Percentiles rank a stretch among this genome's conserved stretches.
phyloP scores from a whole-genome alignment of 169 alveolate genomes.

The Cryptosporidium muris region DNA sequence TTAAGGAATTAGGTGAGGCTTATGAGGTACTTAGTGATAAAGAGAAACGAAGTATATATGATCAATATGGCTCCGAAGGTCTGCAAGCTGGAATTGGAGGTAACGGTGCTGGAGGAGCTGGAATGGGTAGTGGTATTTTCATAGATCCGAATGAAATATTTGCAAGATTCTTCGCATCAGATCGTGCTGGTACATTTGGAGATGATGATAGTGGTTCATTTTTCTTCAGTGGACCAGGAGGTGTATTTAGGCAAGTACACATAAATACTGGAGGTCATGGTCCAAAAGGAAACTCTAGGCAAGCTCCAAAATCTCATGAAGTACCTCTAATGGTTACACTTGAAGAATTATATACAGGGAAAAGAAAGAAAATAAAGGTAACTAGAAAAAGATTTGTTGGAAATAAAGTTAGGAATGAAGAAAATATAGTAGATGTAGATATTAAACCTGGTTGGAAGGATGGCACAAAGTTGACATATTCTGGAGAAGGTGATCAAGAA shows the following conservation, averaged over 20 bases:
- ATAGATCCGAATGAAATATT: slow-evolving; percentile 85
- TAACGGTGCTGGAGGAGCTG: slow-evolving; percentile 39
- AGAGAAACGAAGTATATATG: slow-evolving; percentile 78
- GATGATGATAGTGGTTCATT: slow-evolving; percentile 78
- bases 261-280: slow-evolving; percentile 60
- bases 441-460: slow-evolving; percentile 88
- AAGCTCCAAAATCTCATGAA: slow-evolving; percentile 79
- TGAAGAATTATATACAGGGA: slow-evolving; percentile 82
- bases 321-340: slow-evolving; percentile 83
- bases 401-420: slow-evolving; percentile 81
- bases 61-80: slow-evolving; percentile 77
- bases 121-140: slow-evolving; percentile 77
- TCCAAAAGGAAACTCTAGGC: slow-evolving; percentile 18
- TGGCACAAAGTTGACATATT: slow-evolving; percentile 84
- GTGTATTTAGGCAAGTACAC: slow-evolving; percentile 74
- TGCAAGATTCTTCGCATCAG: slow-evolving; percentile 82
- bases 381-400: slow-evolving; percentile 84
- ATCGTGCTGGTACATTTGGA: slow-evolving; percentile 79
- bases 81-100: slow-evolving; percentile 75
- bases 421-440: slow-evolving; percentile 83
- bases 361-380: slow-evolving; percentile 82
- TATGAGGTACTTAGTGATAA: slow-evolving; percentile 80
- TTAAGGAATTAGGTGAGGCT: slow-evolving; percentile 73
- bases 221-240: slow-evolving; percentile 79
- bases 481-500: slow-evolving; percentile 87